Conservation (phyloP, 2,329 filamentous ascomycete species). For the Phyllosticta citriasiana region DNA sequence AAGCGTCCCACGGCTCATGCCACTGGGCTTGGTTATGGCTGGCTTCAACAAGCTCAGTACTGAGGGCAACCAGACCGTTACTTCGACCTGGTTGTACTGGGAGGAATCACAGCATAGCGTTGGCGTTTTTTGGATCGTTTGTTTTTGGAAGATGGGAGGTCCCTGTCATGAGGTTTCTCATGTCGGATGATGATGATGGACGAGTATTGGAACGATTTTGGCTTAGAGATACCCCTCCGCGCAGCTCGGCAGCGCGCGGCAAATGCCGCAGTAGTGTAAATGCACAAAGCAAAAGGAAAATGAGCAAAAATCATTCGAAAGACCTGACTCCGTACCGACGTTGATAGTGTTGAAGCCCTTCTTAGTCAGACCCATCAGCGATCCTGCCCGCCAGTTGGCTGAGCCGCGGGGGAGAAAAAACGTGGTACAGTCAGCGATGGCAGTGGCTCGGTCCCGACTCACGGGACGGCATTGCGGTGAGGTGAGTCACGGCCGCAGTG, state of each 20-base stretch:
- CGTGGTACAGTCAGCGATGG: neutral
- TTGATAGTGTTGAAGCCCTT: neutral
- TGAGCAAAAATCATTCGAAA: neutral
- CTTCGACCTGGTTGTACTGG: neutral
- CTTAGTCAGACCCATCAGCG: neutral
- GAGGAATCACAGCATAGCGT: constrained; percentile 18
- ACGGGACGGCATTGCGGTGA: too few relatives aligned
- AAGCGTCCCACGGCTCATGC: constrained; percentile 27
- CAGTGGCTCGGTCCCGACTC: too few relatives aligned
- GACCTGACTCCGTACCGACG: neutral
- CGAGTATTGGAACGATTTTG: neutral
- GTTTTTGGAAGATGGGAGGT: neutral
- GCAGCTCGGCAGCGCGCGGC: neutral
- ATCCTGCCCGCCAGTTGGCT: neutral
- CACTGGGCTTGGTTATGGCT: constrained; percentile 28
- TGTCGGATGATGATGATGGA: too few relatives aligned
- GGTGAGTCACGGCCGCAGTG: too few relatives aligned
- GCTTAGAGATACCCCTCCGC: neutral
- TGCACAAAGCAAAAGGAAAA: neutral
- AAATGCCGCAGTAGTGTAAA: neutral
- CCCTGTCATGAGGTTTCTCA: too few relatives aligned
- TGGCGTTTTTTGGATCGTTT: constrained; percentile 17
- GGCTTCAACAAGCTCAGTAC: constrained; percentile 20
- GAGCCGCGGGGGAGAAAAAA: neutral
- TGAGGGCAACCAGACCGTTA: neutral